Evolutionary conservation across 371 early-diverging fungal genomes (phyloP), one percentile per base, ranked within the genome.

Genomic region (Mucor saturninus): DNA sequence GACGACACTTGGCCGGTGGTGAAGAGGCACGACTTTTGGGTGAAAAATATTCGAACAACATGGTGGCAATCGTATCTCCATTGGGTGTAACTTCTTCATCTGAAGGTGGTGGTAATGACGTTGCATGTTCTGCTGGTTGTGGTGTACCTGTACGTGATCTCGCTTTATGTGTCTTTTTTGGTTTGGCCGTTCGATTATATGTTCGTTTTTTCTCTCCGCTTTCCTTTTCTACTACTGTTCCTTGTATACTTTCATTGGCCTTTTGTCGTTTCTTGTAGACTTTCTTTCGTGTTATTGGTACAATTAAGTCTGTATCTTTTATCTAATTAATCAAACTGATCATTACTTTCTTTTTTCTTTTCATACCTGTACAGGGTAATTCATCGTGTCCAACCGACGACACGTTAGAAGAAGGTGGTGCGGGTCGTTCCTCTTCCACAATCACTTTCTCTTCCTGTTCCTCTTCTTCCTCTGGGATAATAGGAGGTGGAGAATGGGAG

Each of bases 1-100:
- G 71, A 43, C 80, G 79, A 21, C 78, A 63, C 43, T 69, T 80
- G 35, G 82, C 74, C 14, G 86, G 83, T 7, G 79, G 75, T 6
- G 75, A 72, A 5, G 67, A 32, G 14, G 69, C 71, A 31, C 74
- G 57, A 3, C 68, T 63, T 54, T 64, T 11, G 4, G 61, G 64
- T 0, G 74, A 61, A 46, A 71, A 74, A 42, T 68, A 37, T 9
- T 74, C 65, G 50, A 68, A 74, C 4, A 71, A 39, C 3, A 67
- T 49, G 2, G 65, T 59, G 9, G 59, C 48, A 7, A 67, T 60
- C 21, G 56, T 60, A 42, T 57, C 39, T 28, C 46, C 38, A 14
- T 61, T 46, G 15, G 53, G 56, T 15, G 38, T 28, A 7, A 48
- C 53, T 50, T 67, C 53, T 26, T 67, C 56, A 32, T 51, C 53